Evolutionary conservation across 306 rosid genomes (phyloP).

Genomic region (Cicer arietinum): DNA sequence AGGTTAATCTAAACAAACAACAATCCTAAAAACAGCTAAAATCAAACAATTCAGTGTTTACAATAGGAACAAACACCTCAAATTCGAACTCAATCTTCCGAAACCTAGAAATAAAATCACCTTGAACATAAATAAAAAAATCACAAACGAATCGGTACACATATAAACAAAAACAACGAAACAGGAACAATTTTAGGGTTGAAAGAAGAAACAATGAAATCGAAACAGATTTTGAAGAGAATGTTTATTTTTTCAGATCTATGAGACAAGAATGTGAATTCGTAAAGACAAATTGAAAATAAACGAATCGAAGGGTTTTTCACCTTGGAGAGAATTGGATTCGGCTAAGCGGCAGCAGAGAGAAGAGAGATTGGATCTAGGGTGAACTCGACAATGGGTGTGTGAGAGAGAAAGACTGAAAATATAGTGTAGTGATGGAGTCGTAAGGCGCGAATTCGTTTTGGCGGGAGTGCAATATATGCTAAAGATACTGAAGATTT

Average conservation of each 20-base stretch:
- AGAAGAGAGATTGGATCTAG: constrained; percentile 35
- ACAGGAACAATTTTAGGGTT: neutral
- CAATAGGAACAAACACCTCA: neutral
- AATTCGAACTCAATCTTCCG: neutral
- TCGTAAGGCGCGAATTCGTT: neutral
- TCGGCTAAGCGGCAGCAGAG: constrained; percentile 9
- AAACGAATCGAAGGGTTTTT: neutral
- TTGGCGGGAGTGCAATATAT: constrained; percentile 4
- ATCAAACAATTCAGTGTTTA: neutral
- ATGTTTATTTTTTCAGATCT: constrained; percentile 23
- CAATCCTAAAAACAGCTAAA: neutral
- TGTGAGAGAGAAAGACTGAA: neutral
- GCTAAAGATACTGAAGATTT: too few species aligned
- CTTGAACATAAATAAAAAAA: neutral
- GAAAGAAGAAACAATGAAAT: neutral
- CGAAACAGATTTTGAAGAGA: neutral
- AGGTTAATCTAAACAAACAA: neutral
- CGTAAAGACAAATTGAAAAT: neutral
- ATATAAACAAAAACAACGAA: neutral
- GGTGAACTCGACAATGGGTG: neutral
- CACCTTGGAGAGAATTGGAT: constrained; percentile 18
- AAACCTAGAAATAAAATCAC: neutral
- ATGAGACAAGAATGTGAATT: constrained; percentile 1
- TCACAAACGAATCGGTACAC: neutral
- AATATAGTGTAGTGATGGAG: neutral